Conservation (phyloP, 1,139 yeast species). For the Taiozyma sp. region DNA sequence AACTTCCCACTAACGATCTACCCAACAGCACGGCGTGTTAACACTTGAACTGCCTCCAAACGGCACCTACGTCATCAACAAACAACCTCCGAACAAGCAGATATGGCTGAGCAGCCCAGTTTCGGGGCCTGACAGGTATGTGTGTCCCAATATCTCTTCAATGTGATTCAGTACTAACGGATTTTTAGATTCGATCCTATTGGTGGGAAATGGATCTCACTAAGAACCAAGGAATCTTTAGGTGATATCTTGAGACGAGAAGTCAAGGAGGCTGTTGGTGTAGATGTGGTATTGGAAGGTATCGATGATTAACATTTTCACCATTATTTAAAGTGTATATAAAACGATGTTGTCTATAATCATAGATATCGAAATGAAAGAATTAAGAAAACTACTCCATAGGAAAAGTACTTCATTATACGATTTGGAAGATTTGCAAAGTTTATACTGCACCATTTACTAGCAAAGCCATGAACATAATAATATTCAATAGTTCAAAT, state of each 20-base stretch:
- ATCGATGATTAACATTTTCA: constrained; percentile 7
- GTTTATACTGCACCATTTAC: too few relatives aligned
- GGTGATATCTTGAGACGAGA: constrained; percentile 45
- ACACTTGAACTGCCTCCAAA: constrained; percentile 58
- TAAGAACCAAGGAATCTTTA: constrained; percentile 46
- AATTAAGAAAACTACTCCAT: too few relatives aligned
- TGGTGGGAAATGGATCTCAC: constrained; percentile 51
- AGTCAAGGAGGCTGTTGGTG: constrained; percentile 34
- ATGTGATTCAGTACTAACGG: neutral
- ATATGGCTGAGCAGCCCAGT: constrained; percentile 85
- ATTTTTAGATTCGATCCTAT: constrained; percentile 46
- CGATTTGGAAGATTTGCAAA: too few relatives aligned
- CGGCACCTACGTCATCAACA: constrained; percentile 82
- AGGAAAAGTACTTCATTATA: too few relatives aligned
- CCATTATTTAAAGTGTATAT: neutral
- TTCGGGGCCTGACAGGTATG: constrained; percentile 65
- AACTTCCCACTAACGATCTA: neutral
- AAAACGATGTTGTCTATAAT: neutral
- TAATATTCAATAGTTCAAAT: constrained; percentile 30
- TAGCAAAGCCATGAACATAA: too few relatives aligned
- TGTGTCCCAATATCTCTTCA: neutral
- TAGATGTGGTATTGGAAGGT: constrained; percentile 21
- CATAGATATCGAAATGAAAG: too few relatives aligned
- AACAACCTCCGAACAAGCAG: constrained; percentile 89
- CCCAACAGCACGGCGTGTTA: constrained; percentile 63